Evolutionary conservation across 345 rosid genomes (phyloP).

Genomic region (Dimocarpus longan): DNA sequence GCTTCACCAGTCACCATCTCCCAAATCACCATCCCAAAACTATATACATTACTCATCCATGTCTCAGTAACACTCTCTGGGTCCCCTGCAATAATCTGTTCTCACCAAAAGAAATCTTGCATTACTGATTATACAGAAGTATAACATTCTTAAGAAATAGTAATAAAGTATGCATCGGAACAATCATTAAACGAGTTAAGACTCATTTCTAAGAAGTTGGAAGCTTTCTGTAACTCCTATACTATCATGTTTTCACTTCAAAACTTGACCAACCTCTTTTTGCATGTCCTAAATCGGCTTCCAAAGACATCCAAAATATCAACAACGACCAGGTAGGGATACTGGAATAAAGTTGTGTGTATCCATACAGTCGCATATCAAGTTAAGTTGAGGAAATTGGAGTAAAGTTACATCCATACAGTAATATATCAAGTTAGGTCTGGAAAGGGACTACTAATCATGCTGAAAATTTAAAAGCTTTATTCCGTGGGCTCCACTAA

Average conservation of each 20-base stretch:
- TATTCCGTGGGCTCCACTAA: constrained; percentile 42
- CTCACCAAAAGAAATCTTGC: constrained; percentile 22
- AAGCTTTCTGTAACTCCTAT: background rate
- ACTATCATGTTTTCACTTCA: background rate
- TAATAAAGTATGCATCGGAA: background rate
- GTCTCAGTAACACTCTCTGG: constrained; percentile 90
- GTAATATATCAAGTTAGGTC: constrained; percentile 28
- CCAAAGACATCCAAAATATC: constrained; percentile 9
- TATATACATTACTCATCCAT: constrained; percentile 95
- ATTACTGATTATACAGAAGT: background rate
- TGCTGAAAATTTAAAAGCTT: constrained; percentile 26
- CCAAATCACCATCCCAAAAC: constrained; percentile 97
- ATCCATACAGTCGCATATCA: constrained; percentile 13
- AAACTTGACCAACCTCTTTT: background rate
- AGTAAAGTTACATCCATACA: constrained; percentile 11
- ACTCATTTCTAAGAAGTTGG: background rate
- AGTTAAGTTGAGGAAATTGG: constrained; percentile 30
- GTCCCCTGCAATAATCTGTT: constrained; percentile 94
- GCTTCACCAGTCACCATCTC: constrained; percentile 95
- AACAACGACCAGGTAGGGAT: constrained; percentile 9
- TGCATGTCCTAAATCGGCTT: constrained; percentile 4
- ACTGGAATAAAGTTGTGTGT: constrained; percentile 13
- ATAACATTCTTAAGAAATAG: constrained; percentile 6
- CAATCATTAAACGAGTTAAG: background rate
- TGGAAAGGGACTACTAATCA: constrained; percentile 25